Evolutionary conservation across 345 rosid genomes (phyloP), one percentile per base, ranked within the genome.

Genomic region (Citrus inodora): DNA sequence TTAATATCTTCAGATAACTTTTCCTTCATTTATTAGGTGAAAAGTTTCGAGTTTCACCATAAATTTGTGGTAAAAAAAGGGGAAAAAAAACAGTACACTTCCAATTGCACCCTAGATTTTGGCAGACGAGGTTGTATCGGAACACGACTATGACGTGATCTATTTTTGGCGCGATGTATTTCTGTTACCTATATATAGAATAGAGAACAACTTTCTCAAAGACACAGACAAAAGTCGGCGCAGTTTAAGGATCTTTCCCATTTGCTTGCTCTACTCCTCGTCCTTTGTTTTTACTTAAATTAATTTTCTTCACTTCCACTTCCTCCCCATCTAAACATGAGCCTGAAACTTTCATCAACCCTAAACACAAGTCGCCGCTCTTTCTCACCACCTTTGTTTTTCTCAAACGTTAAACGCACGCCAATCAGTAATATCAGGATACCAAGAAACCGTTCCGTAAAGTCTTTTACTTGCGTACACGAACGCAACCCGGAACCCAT

Each of bases 251-350:
- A 77, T 79, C 79, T 63, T 75, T 35, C 72, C 55, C 32, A 3
- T n/a, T 70, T 78, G 32, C 55, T 61, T 14, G 71, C 58, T 72
- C 76, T 37, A 51, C 51, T 48, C 32, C 3, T 13, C 70, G 7
- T 66, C 11, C 30, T 51, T 30, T 24, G 19, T 24, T 3, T 25
- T 56, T 25, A 21, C 6, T 25, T 59, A 53, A 37, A 53, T 30
- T 73, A 70, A 64, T 11, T 30, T 58, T 60, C 32, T 7, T 40
- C 30, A 38, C 46, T 81, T 66, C 71, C 80, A 33, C 35, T 81
- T 66, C 71, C 80, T 80, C 61, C 7, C 60, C 38, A 0, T 55
- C 80, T 80, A 77, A 82, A 77, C 85, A 85, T 87, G 90, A 32
- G 67, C 42, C 13, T 87, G 90, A 32, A 66, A 35, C 13, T 4